Base-by-base conservation (phyloP, 192 early-diverging fungal species). In the Coemansia javaensis region DNA sequence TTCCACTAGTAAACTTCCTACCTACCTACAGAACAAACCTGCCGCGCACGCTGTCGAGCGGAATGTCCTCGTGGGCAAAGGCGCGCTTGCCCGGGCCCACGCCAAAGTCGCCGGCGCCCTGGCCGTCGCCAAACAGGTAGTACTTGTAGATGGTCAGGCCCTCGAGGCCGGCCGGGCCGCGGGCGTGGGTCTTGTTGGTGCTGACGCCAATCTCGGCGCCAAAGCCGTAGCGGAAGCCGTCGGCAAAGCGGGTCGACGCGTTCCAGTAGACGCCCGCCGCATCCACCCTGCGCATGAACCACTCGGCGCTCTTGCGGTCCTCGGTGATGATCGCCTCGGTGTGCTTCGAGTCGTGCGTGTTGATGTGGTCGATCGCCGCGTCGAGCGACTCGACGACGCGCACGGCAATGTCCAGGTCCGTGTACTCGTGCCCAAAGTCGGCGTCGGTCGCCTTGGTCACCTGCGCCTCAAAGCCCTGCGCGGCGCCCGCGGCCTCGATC, bases 81-180 rank as follows among this genome's bases (percentile, higher is more conserved):
- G 59, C 44, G 47, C 79, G 81, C 64, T 89, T 87, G 20, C 76
- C 79, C 0, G 58, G 42, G 21, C 85, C 87, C 31, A 78, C 60
- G 11, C 90, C 90, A 76, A 90, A 98, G 52, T 89, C 86, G 18
- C 57, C 79, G 8, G 88, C 78, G 39, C 79, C 82, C 37, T 97
- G 89, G 16, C 96, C 96, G 32, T 87, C 78, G 22, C 96, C 96
- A 75, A 88, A 87, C 46, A 93, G 36, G 24, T 85, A 80, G 76
- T 94, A 98, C 71, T 97, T 98, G 85, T 98, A 98, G 47, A 97
- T 97, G n/a, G 94, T 85, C 38, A 99, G 66, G 8, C 97, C 94
- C 75, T 97, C 94, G 38, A 99, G 73, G 0, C 97, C 97, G 4
- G 97, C 97, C 1, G 97, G 97, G 4, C 97, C 97, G 43, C 97